Evolutionary conservation across 2,329 filamentous ascomycete genomes (phyloP), one percentile per base, ranked within the genome.

Genomic region (Arthrinium phaeospermum): DNA sequence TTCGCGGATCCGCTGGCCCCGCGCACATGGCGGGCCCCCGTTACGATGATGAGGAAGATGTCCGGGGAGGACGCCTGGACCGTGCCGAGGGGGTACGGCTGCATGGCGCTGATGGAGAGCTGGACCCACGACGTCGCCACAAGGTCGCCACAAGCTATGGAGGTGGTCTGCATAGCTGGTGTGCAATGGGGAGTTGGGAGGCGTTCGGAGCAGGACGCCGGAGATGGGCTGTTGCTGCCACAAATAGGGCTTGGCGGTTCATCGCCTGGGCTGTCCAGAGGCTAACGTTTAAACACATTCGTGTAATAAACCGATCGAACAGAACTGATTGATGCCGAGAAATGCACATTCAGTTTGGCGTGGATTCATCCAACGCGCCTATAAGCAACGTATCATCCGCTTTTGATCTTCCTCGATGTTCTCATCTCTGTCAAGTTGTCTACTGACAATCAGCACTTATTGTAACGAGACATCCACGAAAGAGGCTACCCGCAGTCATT

Each of bases 11-110:
- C 67, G 72, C 27, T 79, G 2, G 84, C 85, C 13, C 85, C 83
- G 22, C 79, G 80, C 2, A 82, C 46, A 87, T 81, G 4, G 79
- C 67, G 4, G 85, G 57, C 19, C 19, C 10, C 16, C 14, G 10
- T 37, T 2, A 8, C 22, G 27, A 16, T 77, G 51, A 82, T 75
- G 34, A 74, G 67, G 71, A 78, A 82, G 1, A 84, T 79, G 41
- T 82, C 79, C 0, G 81, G 75, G 0, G 83, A 83, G 10, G 73
- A 79, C 30, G 86, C 82, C 34, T 79, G 75, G 13, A 86, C 80
- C 0, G 77, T 83, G n/a, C 85, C 86, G 3, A 85, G 81, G 5
- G 84, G 85, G n/a, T 87, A 80, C 0, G 82, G 80, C 19, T 85
- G 84, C 77, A 84, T 83, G 30, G 68, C 74, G 70, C 76, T 78